Conservation (phyloP, 148 eudicot genomes). For the Salicornia ramosissima region DNA sequence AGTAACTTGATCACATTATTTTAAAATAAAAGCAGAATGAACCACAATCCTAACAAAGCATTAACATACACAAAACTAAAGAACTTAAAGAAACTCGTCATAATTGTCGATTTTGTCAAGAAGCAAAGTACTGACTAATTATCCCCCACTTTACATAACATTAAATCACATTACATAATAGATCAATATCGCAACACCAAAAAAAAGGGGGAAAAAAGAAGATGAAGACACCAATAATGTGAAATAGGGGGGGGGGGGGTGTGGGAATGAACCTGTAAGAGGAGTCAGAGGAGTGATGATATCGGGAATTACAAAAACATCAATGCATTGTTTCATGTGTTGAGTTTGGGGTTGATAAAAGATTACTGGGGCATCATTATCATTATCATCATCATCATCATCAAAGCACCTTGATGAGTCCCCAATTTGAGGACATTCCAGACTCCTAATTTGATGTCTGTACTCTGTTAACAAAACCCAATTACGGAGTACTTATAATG, state of each 20-base stretch:
- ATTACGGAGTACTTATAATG: too few species aligned
- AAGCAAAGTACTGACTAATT: background rate
- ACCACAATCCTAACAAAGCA: background rate
- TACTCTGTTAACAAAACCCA: background rate
- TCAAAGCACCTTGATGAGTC: background rate
- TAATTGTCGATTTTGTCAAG: background rate
- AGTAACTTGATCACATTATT: background rate
- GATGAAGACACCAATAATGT: background rate
- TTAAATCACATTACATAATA: background rate
- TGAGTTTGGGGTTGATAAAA: background rate
- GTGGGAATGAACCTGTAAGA: constrained; percentile 20
- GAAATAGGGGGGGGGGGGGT: background rate
- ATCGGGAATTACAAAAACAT: too few species aligned
- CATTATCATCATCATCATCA: background rate
- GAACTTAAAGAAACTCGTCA: background rate
- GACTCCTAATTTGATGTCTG: background rate
- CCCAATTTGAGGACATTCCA: constrained; percentile 6
- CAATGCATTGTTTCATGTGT: too few species aligned
- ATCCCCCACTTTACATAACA: constrained; percentile 14
- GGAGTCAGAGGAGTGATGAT: too few species aligned
- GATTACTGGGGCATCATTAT: background rate
- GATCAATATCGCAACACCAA: background rate
- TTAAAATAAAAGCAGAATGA: background rate
- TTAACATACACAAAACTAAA: background rate
- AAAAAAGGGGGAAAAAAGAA: background rate